Evolutionary conservation across 352 stramenopile genomes (phyloP).

Genomic region (Thraustotheca clavata): DNA sequence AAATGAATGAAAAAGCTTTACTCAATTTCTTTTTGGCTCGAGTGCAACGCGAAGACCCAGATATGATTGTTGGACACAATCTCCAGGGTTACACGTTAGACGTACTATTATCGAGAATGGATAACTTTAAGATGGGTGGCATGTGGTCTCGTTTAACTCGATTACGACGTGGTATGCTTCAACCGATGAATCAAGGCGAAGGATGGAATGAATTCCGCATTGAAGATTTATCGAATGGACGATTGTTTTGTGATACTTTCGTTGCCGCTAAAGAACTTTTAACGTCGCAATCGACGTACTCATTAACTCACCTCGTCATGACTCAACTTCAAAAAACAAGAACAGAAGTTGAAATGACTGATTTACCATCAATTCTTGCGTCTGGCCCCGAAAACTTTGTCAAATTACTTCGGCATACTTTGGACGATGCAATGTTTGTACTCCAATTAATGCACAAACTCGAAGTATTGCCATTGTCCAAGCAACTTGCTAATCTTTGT

Average conservation of each 20-base stretch:
- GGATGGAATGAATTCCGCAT: slow-evolving; percentile 85
- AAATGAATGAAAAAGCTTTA: slow-evolving; percentile 78
- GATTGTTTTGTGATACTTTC: slow-evolving; percentile 98
- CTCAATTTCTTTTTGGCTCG: slow-evolving; percentile 84
- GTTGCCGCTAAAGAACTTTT: slow-evolving; percentile 96
- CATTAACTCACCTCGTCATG: slow-evolving; percentile 90
- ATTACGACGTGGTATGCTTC: slow-evolving; percentile 61
- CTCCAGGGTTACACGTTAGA: slow-evolving; percentile 97
- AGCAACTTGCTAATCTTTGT: slow-evolving; percentile 98
- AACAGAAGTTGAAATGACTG: slow-evolving; percentile 91
- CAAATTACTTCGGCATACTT: slow-evolving; percentile 90
- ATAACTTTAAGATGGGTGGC: slow-evolving; percentile 85
- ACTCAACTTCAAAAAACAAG: slow-evolving; percentile 85
- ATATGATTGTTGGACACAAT: slow-evolving; percentile 98
- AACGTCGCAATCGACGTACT: slow-evolving; percentile 96
- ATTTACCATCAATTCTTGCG: slow-evolving; percentile 91
- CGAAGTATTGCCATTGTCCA: slow-evolving; percentile 96
- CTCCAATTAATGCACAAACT: slow-evolving; percentile 96
- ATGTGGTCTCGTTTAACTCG: slow-evolving; percentile 80
- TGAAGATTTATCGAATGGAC: slow-evolving; percentile 87
- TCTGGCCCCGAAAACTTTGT: slow-evolving; percentile 87
- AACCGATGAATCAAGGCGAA: slow-evolving; percentile 71
- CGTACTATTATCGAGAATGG: slow-evolving; percentile 93
- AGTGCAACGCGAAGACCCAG: slow-evolving; percentile 95
- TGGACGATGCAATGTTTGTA: slow-evolving; percentile 95